These are phyloP conservation scores for Scheffersomyces titani DNA, from an alignment of 1,139 yeast genomes.

Conservation along the genomic window DNA sequence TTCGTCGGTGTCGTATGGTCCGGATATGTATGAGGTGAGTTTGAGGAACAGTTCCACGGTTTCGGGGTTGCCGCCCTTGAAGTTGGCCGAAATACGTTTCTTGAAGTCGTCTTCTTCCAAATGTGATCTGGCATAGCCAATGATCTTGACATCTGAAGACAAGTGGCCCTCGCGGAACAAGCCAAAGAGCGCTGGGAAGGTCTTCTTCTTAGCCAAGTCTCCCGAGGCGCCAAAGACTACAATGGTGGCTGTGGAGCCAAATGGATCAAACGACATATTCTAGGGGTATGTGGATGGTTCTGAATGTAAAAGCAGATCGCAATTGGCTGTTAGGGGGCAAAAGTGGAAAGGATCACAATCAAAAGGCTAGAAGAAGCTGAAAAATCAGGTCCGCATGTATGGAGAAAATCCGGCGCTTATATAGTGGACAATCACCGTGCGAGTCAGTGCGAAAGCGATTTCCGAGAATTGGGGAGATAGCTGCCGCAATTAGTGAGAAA, in stretches of 20 bases:
- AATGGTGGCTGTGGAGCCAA: constrained; percentile 67
- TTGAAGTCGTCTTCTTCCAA: constrained; percentile 67
- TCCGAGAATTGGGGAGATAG: background rate
- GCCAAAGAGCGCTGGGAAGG: constrained; percentile 81
- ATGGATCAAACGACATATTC: constrained; percentile 23
- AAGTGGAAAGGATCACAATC: background rate
- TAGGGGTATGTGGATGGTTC: background rate
- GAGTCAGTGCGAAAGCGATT: background rate
- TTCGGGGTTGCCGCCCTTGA: constrained; percentile 57
- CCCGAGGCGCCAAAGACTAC: constrained; percentile 97
- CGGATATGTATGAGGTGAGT: constrained; percentile 67
- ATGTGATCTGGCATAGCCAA: constrained; percentile 90
- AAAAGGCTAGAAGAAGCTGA: background rate
- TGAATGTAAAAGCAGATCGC: background rate
- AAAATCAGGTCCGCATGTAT: background rate
- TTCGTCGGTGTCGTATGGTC: constrained; percentile 77
- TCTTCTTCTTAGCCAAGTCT: constrained; percentile 95
- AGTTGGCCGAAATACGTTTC: constrained; percentile 61
- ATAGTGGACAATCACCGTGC: background rate
- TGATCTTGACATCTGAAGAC: constrained; percentile 67
- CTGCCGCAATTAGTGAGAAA: background rate
- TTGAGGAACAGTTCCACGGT: constrained; percentile 65
- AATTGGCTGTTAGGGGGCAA: background rate
- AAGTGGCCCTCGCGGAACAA: constrained; percentile 74
- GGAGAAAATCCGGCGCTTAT: background rate